Percentiles rank a stretch among this genome's conserved stretches.
These are phyloP conservation scores for Phytophthora pluvialis DNA, from an alignment of 352 stramenopile species.

Conservation along the genomic window DNA sequence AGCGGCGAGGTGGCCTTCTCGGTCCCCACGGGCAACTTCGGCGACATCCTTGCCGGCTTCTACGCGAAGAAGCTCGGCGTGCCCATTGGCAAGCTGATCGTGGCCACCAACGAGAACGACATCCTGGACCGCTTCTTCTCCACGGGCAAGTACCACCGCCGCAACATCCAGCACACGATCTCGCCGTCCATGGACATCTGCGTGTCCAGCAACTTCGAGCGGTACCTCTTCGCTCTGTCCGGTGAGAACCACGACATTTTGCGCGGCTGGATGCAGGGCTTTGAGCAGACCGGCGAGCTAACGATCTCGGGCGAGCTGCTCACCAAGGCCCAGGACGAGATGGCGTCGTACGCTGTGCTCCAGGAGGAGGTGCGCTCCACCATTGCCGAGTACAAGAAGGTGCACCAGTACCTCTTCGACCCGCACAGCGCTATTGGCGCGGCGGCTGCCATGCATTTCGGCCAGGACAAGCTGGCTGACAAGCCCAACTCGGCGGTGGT, in stretches of 20 bases:
- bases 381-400: slow-evolving; percentile 93
- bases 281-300: slow-evolving; percentile 95
- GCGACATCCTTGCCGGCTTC: slow-evolving; percentile 98
- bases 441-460: slow-evolving; percentile 86
- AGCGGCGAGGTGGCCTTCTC: slow-evolving; percentile 92
- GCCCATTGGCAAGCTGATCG: slow-evolving; percentile 95
- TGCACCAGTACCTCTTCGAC: slow-evolving; percentile 96
- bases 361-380: slow-evolving; percentile 89
- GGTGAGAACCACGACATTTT: slow-evolving; percentile 94
- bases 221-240: slow-evolving; percentile 96
- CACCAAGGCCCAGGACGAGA: slow-evolving; percentile 91
- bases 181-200: slow-evolving; percentile 99
- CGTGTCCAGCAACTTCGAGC: slow-evolving; percentile 99
- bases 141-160: slow-evolving; percentile 96
- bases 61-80: slow-evolving; percentile 95
- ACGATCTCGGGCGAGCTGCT: slow-evolving; percentile 93
- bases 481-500: slow-evolving; percentile 83
- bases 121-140: slow-evolving; percentile 99
- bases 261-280: slow-evolving; percentile 93
- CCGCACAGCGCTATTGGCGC: slow-evolving; percentile 97
- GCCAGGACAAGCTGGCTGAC: slow-evolving; percentile 64
- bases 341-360: slow-evolving; percentile 91
- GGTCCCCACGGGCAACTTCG: slow-evolving; percentile 99
- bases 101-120: slow-evolving; percentile 99
- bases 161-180: slow-evolving; percentile 93